Conservation (phyloP, 805 yeast species). For the Spathaspora gorwiae region DNA sequence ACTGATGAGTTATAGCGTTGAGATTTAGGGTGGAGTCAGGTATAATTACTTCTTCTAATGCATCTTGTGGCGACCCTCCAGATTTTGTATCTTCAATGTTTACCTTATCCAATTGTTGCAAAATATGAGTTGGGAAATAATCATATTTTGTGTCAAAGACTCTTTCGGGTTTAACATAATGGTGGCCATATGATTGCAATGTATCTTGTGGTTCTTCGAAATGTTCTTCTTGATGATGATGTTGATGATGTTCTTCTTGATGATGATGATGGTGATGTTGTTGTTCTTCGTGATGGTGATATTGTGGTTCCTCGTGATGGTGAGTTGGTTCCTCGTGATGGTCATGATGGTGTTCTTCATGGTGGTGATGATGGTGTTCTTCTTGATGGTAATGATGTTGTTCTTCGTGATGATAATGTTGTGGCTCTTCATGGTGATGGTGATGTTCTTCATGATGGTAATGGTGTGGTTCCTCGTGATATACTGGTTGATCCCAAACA, state of each 20-base stretch:
- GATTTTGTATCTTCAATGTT: neutral
- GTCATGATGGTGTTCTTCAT: neutral
- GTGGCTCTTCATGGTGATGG: neutral
- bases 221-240: neutral
- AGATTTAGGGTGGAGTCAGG: neutral
- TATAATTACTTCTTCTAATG: neutral
- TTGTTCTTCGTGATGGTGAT: neutral
- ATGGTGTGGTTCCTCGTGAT: neutral
- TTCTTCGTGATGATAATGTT: neutral
- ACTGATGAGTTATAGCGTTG: conserved; percentile 9
- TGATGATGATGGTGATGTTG: neutral
- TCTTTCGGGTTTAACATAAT: conserved; percentile 23
- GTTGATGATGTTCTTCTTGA: neutral
- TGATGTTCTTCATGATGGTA: conserved; percentile 1
- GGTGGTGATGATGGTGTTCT: conserved; percentile 2
- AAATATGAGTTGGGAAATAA: conserved; percentile 25
- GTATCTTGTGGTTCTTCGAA: neutral
- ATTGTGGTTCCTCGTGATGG: neutral
- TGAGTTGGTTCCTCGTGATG: neutral
- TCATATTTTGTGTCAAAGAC: conserved; percentile 24
- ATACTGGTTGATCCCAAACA: conserved; percentile 24
- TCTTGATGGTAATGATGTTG: neutral
- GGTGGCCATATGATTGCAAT: conserved; percentile 7
- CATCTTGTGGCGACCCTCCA: neutral
- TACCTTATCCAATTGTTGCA: conserved; percentile 10